Base-by-base conservation (phyloP, 2,329 filamentous ascomycete genomes). In the Pyrenochaeta sp. region DNA sequence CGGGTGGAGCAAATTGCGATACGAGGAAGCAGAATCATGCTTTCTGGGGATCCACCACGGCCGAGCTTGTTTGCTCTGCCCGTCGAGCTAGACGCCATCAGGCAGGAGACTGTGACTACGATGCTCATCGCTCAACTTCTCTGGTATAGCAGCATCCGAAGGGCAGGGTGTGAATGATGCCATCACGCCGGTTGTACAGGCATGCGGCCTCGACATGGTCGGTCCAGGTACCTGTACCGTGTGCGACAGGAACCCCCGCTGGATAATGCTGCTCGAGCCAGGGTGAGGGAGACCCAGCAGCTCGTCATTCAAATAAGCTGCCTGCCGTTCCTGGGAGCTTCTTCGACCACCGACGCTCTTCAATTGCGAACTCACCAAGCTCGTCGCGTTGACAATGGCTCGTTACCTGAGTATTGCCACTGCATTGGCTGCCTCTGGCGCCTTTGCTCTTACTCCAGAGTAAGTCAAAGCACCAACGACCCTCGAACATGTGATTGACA, bases 381-480 rank as follows among this genome's bases (percentile, higher is more conserved):
- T 55, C 48, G 55, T 61, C 49, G 53, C 56, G 51, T 57, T 54
- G 41, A 61, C 41, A 52, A 71, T 71, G 67, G 58, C 62, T 58
- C 65, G 66, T 49, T 68, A 61, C 49, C 50, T 67, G 35, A 56
- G 60, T 42, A 56, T 68, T 48, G 58, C 55, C 40, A 56, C 63
- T 30, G 66, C 63, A 42, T 62, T 71, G 57, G 65, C 61, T 53
- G 62, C 61, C 40, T 61, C 61, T 14, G 55, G 64, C 47, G 63
- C 60, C 39, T 59, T 57, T 48, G 65, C 64, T 9, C 48, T 71
- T 27, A 71, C 67, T 31, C 67, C 67, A 34, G 58, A 68, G 67
- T 70, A 57, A n/a, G 66, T 52, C n/a, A 18, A 6, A 19, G 11
- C 11, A n/a, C 19, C 11, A 17, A 23, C 6, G n/a, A 17, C 27